Conservation (phyloP, 768 basidiomycete species). For the Chlorophyllum brunneum region DNA sequence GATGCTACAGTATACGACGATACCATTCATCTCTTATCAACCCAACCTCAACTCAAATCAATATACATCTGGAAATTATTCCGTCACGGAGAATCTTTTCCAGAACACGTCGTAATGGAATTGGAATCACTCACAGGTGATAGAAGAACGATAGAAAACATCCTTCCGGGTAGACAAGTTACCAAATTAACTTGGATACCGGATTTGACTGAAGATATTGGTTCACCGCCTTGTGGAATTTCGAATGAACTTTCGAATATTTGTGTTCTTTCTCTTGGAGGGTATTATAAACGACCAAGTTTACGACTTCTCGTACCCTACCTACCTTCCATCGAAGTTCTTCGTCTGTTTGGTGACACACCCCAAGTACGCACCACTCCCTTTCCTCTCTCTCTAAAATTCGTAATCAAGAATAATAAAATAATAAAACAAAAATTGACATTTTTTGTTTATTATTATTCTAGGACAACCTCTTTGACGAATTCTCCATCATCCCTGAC, state of each 20-base stretch:
- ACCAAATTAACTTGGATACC: conserved; percentile 4
- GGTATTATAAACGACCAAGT: not conserved
- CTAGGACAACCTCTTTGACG: not conserved
- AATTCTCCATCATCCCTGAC: not conserved
- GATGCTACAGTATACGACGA: not conserved
- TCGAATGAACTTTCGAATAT: not conserved
- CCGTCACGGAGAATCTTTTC: not conserved
- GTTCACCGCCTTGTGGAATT: not conserved
- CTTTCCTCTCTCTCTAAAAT: not conserved
- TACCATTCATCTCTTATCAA: not conserved
- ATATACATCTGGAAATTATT: not conserved
- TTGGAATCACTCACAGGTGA: not conserved
- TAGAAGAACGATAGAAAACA: not conserved
- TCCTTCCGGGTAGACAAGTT: not conserved
- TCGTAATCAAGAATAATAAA: no score
- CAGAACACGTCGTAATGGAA: no score
- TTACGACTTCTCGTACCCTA: not conserved
- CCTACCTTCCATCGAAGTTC: not conserved
- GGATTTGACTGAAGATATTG: not conserved
- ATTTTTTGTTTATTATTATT: no score
- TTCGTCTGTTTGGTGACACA: not conserved
- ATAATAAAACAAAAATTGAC: no score
- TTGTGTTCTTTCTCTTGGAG: not conserved
- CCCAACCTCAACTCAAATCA: not conserved
- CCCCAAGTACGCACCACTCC: not conserved